These are phyloP conservation scores for Candida chilensis DNA, from an alignment of 805 yeast species.

Conservation along the genomic window DNA sequence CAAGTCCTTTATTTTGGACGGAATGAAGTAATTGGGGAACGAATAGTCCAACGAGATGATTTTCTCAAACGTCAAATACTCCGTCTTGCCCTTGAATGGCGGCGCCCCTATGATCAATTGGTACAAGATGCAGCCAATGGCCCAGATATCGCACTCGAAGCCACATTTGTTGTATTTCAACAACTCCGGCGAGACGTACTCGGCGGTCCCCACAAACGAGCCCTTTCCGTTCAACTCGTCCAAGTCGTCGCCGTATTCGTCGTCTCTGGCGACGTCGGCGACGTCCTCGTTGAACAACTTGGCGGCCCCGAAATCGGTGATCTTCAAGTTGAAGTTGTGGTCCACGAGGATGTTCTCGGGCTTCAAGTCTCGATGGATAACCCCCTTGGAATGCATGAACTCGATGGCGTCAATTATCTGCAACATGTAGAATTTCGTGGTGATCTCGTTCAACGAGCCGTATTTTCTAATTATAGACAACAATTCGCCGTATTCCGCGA, in stretches of 20 bases:
- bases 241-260: slow-evolving; percentile 10
- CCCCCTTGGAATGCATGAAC: slow-evolving; percentile 83
- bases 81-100: slow-evolving; percentile 83
- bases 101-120: slow-evolving; percentile 81
- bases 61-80: slow-evolving; percentile 80
- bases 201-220: slow-evolving; percentile 83
- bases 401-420: slow-evolving; percentile 88
- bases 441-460: slow-evolving; percentile 69
- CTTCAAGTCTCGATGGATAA: slow-evolving; percentile 88
- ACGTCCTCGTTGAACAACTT: slow-evolving; percentile 44
- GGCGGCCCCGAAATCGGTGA: slow-evolving; percentile 99
- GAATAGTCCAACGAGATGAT: slow-evolving; percentile 71
- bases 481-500: slow-evolving; percentile 93
- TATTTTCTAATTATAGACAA: slow-evolving; percentile 66
- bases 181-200: slow-evolving; percentile 87
- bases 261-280: slow-evolving; percentile 23
- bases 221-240: slow-evolving; percentile 36
- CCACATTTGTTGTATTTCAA: slow-evolving; percentile 73
- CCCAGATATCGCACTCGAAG: slow-evolving; percentile 86
- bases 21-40: slow-evolving; percentile 58
- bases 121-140: slow-evolving; percentile 80
- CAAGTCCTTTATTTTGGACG: slow-evolving; percentile 56
- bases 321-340: slow-evolving; percentile 77
- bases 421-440: slow-evolving; percentile 71
- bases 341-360: slow-evolving; percentile 89